Conservation (phyloP, 352 stramenopile species). For the Pythium dissotocum region DNA sequence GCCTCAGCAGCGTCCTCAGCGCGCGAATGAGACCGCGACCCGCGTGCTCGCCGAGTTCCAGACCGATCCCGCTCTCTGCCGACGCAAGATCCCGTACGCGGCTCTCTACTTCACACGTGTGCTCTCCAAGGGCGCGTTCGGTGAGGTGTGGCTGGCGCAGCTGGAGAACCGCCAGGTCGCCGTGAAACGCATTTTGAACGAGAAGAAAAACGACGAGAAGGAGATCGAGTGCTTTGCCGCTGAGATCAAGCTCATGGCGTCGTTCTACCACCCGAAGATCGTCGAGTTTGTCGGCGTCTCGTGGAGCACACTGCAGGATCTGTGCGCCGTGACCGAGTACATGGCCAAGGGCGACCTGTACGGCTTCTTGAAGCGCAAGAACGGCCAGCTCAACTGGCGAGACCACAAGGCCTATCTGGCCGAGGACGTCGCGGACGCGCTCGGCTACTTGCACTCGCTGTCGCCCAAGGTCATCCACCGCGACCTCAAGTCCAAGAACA, state of each 20-base stretch:
- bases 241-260: constrained; percentile 88
- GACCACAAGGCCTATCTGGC: constrained; percentile 77
- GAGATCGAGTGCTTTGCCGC: constrained; percentile 84
- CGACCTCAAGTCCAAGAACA: constrained; percentile 80
- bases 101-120: constrained; percentile 84
- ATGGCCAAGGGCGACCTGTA: constrained; percentile 80
- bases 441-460: constrained; percentile 74
- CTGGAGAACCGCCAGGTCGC: constrained; percentile 78
- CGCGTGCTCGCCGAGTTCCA: constrained; percentile 76
- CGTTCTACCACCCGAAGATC: constrained; percentile 80
- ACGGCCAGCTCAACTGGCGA: constrained; percentile 67
- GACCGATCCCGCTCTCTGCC: constrained; percentile 49
- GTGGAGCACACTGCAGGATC: constrained; percentile 67
- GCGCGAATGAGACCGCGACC: constrained; percentile 38
- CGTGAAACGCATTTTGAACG: constrained; percentile 79
- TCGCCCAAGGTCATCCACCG: constrained; percentile 73
- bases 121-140: constrained; percentile 84
- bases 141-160: constrained; percentile 84
- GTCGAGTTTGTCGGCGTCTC: constrained; percentile 79
- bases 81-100: constrained; percentile 63
- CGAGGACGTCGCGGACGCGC: constrained; percentile 67
- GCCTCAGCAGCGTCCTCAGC: constrained; percentile 26
- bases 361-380: constrained; percentile 67
- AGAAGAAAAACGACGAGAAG: constrained; percentile 82
- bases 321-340: constrained; percentile 83